phyloP scores from a whole-genome alignment of 371 early-diverging fungal genomes.

The Mucor irregularis region DNA sequence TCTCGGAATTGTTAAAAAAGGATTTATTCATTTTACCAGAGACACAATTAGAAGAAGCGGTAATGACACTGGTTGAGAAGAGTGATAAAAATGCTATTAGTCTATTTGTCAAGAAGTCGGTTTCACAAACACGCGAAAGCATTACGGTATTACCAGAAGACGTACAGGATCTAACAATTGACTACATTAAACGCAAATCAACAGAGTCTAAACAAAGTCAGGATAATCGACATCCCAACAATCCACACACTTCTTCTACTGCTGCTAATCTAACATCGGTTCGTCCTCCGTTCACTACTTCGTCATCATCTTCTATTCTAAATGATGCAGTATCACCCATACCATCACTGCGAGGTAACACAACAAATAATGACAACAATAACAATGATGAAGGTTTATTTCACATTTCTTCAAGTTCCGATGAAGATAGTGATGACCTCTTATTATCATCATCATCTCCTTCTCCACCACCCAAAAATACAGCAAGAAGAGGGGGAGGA shows the following conservation, averaged over 20 bases:
- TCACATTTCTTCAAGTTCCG: not conserved
- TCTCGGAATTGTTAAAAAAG: slow-evolving; percentile 69
- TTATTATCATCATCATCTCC: not conserved
- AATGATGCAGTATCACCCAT: slow-evolving; percentile 12
- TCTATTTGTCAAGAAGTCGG: slow-evolving; percentile 36
- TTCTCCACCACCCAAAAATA: not conserved
- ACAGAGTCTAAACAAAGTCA: slow-evolving; percentile 12
- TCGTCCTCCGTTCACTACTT: too few species aligned
- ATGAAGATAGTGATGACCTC: not conserved
- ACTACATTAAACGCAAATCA: slow-evolving; percentile 18
- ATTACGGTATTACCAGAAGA: slow-evolving; percentile 5
- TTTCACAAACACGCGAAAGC: slow-evolving; percentile 10
- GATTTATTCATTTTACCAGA: slow-evolving; percentile 78
- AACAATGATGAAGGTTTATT: not conserved
- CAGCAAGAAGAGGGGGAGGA: not conserved
- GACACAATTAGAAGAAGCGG: slow-evolving; percentile 76
- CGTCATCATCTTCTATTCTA: not conserved
- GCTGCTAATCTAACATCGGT: too few species aligned
- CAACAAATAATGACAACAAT: slow-evolving; percentile 6
- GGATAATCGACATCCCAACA: not conserved
- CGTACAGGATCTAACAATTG: slow-evolving; percentile 11
- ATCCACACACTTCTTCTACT: too few species aligned
- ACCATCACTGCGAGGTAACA: slow-evolving; percentile 12
- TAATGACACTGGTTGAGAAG: slow-evolving; percentile 83
- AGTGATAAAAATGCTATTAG: slow-evolving; percentile 83